Evolutionary conservation across 2,329 filamentous ascomycete genomes (phyloP).

Genomic region (Nemania sp.): DNA sequence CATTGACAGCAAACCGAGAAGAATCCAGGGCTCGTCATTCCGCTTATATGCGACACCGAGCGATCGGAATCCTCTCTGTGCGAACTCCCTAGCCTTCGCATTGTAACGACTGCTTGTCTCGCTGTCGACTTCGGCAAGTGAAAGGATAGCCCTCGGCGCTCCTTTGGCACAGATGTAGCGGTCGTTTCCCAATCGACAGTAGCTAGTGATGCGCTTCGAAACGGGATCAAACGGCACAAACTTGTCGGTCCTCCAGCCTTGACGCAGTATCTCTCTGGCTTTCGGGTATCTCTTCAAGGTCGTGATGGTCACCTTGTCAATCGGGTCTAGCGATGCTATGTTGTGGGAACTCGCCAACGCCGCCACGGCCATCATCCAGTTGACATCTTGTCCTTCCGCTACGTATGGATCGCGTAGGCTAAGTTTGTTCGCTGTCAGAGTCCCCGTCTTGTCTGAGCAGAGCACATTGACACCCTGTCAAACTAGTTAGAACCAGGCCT

Average conservation of each 20-base stretch:
- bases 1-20: slow-evolving; percentile 78
- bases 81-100: slow-evolving; percentile 75
- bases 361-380: slow-evolving; percentile 84
- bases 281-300: slow-evolving; percentile 78
- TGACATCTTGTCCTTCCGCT: slow-evolving; percentile 75
- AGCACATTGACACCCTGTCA: slow-evolving; percentile 70
- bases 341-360: slow-evolving; percentile 79
- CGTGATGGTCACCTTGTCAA: slow-evolving; percentile 78
- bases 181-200: slow-evolving; percentile 71
- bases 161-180: slow-evolving; percentile 76
- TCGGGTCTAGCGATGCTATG: slow-evolving; percentile 77
- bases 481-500: slow-evolving; percentile 9
- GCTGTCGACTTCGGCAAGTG: slow-evolving; percentile 68
- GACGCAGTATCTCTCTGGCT: slow-evolving; percentile 73
- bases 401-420: slow-evolving; percentile 78
- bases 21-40: slow-evolving; percentile 73
- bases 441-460: slow-evolving; percentile 83
- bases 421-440: slow-evolving; percentile 74
- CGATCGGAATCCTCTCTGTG: slow-evolving; percentile 78
- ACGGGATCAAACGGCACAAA: slow-evolving; percentile 80
- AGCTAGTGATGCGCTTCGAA: slow-evolving; percentile 76
- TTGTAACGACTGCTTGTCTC: slow-evolving; percentile 70
- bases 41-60: slow-evolving; percentile 80
- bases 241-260: slow-evolving; percentile 77
- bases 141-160: slow-evolving; percentile 75